Evolutionary conservation across 2,329 filamentous ascomycete species (phyloP).

Genomic region (Lachnellula willkommii): DNA sequence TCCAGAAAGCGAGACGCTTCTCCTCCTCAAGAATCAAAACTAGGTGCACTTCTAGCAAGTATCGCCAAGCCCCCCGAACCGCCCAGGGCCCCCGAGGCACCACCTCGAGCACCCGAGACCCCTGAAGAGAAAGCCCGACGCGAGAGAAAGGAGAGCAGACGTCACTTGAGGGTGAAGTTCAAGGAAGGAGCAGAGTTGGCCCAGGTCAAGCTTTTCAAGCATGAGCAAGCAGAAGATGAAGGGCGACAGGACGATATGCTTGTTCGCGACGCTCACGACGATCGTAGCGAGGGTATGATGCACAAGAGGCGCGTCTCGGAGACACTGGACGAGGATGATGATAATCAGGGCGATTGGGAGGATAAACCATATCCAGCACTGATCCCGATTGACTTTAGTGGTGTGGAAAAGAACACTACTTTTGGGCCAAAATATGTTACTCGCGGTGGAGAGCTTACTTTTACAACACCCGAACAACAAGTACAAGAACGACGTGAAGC

Average conservation of each 20-base stretch:
- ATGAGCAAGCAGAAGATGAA: constrained; percentile 65
- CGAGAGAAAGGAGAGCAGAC: constrained; percentile 65
- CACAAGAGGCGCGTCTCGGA: constrained; percentile 49
- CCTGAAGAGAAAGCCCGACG: constrained; percentile 62
- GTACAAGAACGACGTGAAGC: constrained; percentile 52
- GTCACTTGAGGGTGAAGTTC: constrained; percentile 66
- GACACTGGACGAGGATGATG: constrained; percentile 49
- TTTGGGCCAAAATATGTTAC: constrained; percentile 48
- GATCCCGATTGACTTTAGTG: constrained; percentile 40
- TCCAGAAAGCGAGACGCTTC: constrained; percentile 32
- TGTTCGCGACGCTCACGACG: constrained; percentile 61
- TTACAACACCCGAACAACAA: constrained; percentile 52
- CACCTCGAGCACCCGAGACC: constrained; percentile 48
- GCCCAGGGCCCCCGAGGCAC: constrained; percentile 27
- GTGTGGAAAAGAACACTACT: constrained; percentile 28
- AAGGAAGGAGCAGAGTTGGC: constrained; percentile 62
- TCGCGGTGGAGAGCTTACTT: constrained; percentile 46
- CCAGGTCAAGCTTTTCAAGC: constrained; percentile 63
- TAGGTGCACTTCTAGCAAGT: constrained; percentile 31
- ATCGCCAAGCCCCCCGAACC: constrained; percentile 30
- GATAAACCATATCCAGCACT: constrained; percentile 50
- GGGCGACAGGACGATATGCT: constrained; percentile 63
- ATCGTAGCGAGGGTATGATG: constrained; percentile 67
- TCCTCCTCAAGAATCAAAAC: constrained; percentile 29
- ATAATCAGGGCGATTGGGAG: constrained; percentile 33